phyloP scores from a whole-genome alignment of 2,329 filamentous ascomycete genomes.

The Exophiala bonariae region DNA sequence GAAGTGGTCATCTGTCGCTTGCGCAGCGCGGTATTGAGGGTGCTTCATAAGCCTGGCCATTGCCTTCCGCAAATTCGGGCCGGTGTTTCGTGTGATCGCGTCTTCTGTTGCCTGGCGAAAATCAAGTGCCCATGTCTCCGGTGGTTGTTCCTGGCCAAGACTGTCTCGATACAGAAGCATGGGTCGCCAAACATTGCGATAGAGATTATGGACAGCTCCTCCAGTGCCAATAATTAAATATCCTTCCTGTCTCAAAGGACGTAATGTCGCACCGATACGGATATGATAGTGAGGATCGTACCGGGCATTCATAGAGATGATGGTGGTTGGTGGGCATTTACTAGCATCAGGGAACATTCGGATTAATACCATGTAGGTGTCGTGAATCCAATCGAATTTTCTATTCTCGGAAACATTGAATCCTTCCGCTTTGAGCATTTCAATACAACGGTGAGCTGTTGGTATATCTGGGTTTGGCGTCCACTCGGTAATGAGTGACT shows the following conservation, averaged over 20 bases:
- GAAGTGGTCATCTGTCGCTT: conserved; percentile 70
- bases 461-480: conserved; percentile 60
- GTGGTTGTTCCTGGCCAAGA: conserved; percentile 60
- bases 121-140: conserved; percentile 61
- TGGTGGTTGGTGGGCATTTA: conserved; percentile 65
- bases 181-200: conserved; percentile 64
- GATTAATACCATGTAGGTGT: conserved; percentile 68
- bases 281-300: conserved; percentile 60
- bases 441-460: conserved; percentile 52
- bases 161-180: conserved; percentile 66
- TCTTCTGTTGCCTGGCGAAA: conserved; percentile 67
- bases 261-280: conserved; percentile 57
- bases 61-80: conserved; percentile 54
- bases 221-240: conserved; percentile 62
- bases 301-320: conserved; percentile 56
- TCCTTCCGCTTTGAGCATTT: conserved; percentile 51
- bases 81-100: conserved; percentile 55
- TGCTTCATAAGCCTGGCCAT: conserved; percentile 68
- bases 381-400: conserved; percentile 70
- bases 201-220: conserved; percentile 69
- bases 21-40: conserved; percentile 64
- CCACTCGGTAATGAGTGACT: conserved; percentile 65
- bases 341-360: conserved; percentile 49
- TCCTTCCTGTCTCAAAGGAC: conserved; percentile 54
- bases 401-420: conserved; percentile 56